These are phyloP conservation scores for Talaromyces adpressus DNA, from an alignment of 495 filamentous ascomycete genomes.

Conservation along the genomic window DNA sequence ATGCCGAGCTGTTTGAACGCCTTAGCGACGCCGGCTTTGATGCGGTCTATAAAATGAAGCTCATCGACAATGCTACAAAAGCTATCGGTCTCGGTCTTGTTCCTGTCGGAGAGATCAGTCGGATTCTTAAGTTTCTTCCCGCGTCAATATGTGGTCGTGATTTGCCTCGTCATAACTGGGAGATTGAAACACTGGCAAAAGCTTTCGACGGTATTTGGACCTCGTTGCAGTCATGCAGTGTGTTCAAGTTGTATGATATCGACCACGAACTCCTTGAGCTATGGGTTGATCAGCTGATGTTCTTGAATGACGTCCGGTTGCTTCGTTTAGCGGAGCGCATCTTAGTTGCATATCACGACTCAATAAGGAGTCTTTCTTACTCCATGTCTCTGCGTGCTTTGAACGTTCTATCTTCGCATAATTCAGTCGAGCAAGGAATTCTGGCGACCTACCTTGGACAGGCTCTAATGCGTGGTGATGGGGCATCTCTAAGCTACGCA, in stretches of 20 bases:
- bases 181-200: conserved; percentile 11
- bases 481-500: not conserved
- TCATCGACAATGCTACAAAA: conserved; percentile 24
- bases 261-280: conserved; percentile 18
- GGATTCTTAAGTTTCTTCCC: conserved; percentile 23
- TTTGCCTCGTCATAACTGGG: not conserved
- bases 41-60: conserved; percentile 8
- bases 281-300: conserved; percentile 26
- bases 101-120: conserved; percentile 25
- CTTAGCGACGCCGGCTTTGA: conserved; percentile 13
- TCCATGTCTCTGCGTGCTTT: conserved; percentile 17
- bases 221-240: conserved; percentile 31
- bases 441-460: not conserved
- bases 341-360: conserved; percentile 19
- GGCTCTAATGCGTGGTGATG: not conserved
- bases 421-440: not conserved
- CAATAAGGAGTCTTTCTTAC: conserved; percentile 5
- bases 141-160: conserved; percentile 2
- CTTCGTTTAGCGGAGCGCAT: conserved; percentile 26
- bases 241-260: conserved; percentile 29
- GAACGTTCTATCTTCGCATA: not conserved
- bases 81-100: conserved; percentile 34
- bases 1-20: conserved; percentile 19
- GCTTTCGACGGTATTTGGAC: conserved; percentile 31
- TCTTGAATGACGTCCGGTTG: not conserved